phyloP scores from a whole-genome alignment of 2,329 filamentous ascomycete genomes.

The Colletotrichum salicis region DNA sequence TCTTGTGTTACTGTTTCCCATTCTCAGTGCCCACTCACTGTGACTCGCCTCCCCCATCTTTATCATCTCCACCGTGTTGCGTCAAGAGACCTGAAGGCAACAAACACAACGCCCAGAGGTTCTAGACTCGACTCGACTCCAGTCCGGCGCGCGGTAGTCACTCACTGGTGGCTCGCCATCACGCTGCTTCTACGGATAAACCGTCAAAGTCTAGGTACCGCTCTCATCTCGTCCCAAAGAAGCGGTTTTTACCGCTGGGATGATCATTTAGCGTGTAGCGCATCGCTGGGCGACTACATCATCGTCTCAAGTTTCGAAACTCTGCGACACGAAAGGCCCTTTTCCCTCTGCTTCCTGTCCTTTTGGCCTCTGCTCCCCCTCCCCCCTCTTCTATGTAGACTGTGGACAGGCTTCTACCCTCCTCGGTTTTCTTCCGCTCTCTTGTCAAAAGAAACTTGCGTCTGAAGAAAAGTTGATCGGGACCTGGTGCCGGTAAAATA shows the following conservation, averaged over 20 bases:
- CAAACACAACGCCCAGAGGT: conserved; percentile 7
- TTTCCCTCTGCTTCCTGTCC: neutral
- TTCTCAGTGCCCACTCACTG: too few relatives aligned
- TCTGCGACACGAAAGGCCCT: conserved; percentile 18
- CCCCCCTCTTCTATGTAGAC: neutral
- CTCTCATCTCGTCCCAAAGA: neutral
- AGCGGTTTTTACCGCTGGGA: neutral
- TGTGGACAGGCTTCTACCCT: neutral
- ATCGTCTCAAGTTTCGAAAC: conserved; percentile 31
- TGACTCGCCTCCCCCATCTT: neutral
- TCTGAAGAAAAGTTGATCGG: conserved; percentile 11
- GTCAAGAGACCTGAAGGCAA: neutral
- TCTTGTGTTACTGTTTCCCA: neutral
- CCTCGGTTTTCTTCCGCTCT: neutral
- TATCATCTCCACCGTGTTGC: conserved; percentile 11
- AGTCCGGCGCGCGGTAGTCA: neutral
- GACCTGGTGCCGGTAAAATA: conserved; percentile 10
- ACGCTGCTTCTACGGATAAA: neutral
- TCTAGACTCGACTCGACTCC: conserved; percentile 4
- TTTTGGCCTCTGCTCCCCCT: neutral
- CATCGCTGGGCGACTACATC: conserved; percentile 8
- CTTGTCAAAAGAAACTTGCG: neutral
- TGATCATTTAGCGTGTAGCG: conserved; percentile 12
- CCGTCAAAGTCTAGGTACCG: neutral
- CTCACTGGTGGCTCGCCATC: neutral